These are phyloP conservation scores for Podospora fimiseda DNA, from an alignment of 495 filamentous ascomycete genomes.

Conservation along the genomic window DNA sequence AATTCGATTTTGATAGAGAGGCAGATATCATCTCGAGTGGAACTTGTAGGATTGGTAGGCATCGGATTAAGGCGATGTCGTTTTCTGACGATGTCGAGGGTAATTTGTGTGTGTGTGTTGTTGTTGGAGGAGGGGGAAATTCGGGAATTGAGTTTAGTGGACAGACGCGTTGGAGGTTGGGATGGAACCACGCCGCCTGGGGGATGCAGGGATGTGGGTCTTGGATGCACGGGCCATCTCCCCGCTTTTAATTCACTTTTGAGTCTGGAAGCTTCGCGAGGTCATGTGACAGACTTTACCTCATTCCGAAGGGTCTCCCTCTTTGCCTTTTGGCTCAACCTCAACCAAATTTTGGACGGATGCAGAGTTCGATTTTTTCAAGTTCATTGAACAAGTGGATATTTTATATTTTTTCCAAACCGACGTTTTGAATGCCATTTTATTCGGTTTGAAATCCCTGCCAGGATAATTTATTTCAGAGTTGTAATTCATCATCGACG, in stretches of 20 bases:
- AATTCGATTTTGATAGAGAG: constrained; percentile 17
- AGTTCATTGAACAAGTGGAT: too few relatives aligned
- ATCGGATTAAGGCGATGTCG: constrained; percentile 7
- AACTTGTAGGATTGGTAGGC: constrained; percentile 1
- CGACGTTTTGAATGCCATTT: too few relatives aligned
- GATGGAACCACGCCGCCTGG: background rate
- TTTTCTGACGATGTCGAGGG: constrained; percentile 18
- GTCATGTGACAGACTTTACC: too few relatives aligned
- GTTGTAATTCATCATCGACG: constrained; percentile 3
- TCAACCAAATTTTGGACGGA: too few relatives aligned
- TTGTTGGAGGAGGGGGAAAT: background rate
- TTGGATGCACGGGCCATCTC: background rate
- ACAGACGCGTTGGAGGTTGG: constrained; percentile 8
- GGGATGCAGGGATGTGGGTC: background rate
- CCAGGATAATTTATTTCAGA: too few relatives aligned
- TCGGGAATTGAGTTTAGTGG: background rate
- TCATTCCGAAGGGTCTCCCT: background rate
- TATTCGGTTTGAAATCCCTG: too few relatives aligned
- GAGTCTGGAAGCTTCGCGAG: constrained; percentile 7
- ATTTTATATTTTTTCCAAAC: too few relatives aligned
- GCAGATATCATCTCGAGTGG: constrained; percentile 11
- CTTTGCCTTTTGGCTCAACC: background rate
- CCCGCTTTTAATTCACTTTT: background rate
- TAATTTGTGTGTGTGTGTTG: constrained; percentile 11
- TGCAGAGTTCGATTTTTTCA: too few relatives aligned